A percentile compares a stretch with the other conserved stretches of the same genome.
These are phyloP conservation scores for Oenanthe sinensis DNA, from an alignment of 129 eudicot species.

Conservation along the genomic window DNA sequence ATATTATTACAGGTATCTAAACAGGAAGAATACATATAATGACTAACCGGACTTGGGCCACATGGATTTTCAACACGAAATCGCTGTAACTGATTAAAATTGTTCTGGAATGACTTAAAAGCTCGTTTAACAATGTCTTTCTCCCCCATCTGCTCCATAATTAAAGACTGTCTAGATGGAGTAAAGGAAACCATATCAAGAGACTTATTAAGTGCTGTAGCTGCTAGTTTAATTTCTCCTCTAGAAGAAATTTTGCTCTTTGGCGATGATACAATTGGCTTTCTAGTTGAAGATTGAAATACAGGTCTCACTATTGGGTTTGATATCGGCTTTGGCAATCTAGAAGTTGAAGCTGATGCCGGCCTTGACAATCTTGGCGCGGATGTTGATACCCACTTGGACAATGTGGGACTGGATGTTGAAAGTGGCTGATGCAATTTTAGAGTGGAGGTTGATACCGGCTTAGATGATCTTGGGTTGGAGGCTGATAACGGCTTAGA, in stretches of 20 bases:
- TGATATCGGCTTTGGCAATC: constrained; percentile 33
- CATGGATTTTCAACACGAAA: constrained; percentile 24
- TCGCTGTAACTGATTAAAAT: constrained; percentile 35
- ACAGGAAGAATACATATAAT: neutral
- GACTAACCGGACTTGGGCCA: constrained; percentile 45
- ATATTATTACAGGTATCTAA: neutral
- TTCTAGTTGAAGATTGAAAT: constrained; percentile 31
- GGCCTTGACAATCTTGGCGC: constrained; percentile 37
- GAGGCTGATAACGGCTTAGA: neutral
- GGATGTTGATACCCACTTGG: constrained; percentile 9
- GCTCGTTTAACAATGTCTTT: constrained; percentile 89
- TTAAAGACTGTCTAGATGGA: constrained; percentile 51
- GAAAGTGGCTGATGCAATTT: constrained; percentile 28
- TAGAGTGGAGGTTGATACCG: constrained; percentile 10
- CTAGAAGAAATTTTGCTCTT: constrained; percentile 34
- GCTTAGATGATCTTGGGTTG: neutral
- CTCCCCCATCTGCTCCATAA: constrained; percentile 97
- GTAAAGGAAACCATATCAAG: constrained; percentile 40
- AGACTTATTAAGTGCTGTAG: constrained; percentile 64
- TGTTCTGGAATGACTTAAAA: constrained; percentile 71
- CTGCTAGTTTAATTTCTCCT: constrained; percentile 31
- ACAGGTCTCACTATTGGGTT: constrained; percentile 18
- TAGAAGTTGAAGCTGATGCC: constrained; percentile 22
- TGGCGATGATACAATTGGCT: constrained; percentile 30
- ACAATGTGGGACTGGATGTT: constrained; percentile 10